A percentile compares a stretch with the other conserved stretches of the same genome.
Evolutionary conservation across 106 monocot species (phyloP).

Genomic region (Cymbidium sinense): DNA sequence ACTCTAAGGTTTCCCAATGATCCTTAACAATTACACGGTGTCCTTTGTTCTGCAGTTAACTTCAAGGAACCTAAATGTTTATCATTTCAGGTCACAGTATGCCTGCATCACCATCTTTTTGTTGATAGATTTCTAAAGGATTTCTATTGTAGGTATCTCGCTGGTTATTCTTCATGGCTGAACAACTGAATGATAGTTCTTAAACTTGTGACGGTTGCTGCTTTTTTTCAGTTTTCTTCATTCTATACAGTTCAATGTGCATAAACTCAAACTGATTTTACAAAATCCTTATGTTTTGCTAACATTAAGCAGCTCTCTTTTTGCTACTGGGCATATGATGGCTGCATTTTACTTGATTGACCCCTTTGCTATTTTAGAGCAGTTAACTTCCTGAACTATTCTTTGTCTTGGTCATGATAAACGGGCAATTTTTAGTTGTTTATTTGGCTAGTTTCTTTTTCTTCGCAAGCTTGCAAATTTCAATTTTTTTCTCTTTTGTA

Average conservation of each 20-base stretch:
- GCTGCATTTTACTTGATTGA: neutral
- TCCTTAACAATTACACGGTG: neutral
- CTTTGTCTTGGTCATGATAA: neutral
- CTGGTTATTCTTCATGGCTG: neutral
- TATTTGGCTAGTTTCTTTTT: neutral
- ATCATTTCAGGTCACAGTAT: neutral
- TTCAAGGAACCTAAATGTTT: neutral
- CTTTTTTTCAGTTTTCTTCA: neutral
- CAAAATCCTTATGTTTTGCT: neutral
- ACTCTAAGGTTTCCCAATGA: no score
- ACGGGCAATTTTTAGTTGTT: neutral
- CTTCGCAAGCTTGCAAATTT: neutral
- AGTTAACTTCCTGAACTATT: neutral
- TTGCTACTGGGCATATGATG: neutral
- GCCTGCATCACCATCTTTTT: neutral
- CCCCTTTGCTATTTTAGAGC: neutral
- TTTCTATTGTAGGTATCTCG: neutral
- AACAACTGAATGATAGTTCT: neutral
- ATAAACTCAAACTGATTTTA: neutral
- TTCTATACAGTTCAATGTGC: neutral
- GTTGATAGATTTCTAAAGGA: neutral
- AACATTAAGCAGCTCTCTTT: neutral
- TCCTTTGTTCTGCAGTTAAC: neutral
- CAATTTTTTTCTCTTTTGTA: constrained; percentile 16
- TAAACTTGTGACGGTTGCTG: neutral